phyloP scores from a whole-genome alignment of 352 stramenopile species.

The Pilasporangium apinafurcum region DNA sequence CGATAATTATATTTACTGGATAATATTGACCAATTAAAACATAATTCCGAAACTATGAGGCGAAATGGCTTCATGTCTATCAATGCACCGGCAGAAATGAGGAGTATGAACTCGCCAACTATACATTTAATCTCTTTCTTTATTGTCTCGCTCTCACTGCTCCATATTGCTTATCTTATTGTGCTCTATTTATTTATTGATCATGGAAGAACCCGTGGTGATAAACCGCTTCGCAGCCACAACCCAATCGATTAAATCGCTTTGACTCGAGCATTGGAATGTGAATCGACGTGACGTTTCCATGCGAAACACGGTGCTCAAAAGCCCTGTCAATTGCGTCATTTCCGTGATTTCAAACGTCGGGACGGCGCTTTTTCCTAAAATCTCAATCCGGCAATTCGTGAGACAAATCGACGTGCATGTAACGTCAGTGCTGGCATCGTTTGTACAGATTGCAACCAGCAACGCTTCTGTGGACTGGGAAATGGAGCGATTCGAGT shows the following conservation, averaged over 20 bases:
- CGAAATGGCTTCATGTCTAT: no score
- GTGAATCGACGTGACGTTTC: constrained; percentile 60
- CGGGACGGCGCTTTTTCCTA: constrained; percentile 51
- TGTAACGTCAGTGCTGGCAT: constrained; percentile 36
- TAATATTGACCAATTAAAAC: constrained; percentile 8
- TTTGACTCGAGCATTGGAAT: constrained; percentile 77
- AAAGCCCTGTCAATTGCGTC: constrained; percentile 39
- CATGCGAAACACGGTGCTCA: constrained; percentile 60
- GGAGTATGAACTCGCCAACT: no score
- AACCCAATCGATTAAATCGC: constrained; percentile 77
- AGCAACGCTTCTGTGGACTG: constrained; percentile 61
- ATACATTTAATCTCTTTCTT: no score
- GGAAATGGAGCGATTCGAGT: constrained; percentile 36
- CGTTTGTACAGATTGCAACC: constrained; percentile 38
- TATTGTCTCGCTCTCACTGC: no score
- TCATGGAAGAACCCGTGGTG: constrained; percentile 33
- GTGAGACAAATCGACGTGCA: constrained; percentile 49
- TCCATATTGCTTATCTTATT: no score
- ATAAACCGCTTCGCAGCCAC: constrained; percentile 71
- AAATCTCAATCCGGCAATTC: constrained; percentile 73
- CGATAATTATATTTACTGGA: no score
- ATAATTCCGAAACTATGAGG: no score
- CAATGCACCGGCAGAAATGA: no score
- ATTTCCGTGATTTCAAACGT: constrained; percentile 73
- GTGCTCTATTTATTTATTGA: constrained; percentile 18